A percentile compares a stretch with the other conserved stretches of the same genome.
phyloP scores from a whole-genome alignment of 2,329 filamentous ascomycete species.

The Aspergillus sp. region DNA sequence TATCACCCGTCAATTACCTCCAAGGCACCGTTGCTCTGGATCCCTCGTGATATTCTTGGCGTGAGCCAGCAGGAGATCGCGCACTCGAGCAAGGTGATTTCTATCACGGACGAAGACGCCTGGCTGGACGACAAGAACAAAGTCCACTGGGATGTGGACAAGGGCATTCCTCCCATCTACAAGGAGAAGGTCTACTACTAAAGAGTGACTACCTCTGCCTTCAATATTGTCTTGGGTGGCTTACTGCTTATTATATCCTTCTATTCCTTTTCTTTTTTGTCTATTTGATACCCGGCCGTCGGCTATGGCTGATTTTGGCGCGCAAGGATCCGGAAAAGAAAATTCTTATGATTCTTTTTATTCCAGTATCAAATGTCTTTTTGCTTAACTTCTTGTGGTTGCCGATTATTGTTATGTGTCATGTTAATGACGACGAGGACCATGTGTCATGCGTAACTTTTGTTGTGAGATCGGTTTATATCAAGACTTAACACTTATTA shows the following conservation, averaged over 20 bases:
- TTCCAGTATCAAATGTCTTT: too few species aligned
- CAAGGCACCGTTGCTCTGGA: conserved; percentile 66
- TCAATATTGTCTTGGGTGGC: neutral
- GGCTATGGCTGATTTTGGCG: too few species aligned
- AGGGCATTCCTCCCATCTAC: conserved; percentile 52
- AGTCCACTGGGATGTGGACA: conserved; percentile 50
- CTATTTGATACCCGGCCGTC: too few species aligned
- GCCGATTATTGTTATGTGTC: too few species aligned
- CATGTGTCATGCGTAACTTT: too few species aligned
- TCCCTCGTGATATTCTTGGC: conserved; percentile 65
- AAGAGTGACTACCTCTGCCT: neutral
- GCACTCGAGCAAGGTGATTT: conserved; percentile 62
- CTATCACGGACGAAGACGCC: conserved; percentile 73
- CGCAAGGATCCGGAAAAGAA: too few species aligned
- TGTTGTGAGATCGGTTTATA: too few species aligned
- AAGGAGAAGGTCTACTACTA: conserved; percentile 49
- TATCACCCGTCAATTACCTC: conserved; percentile 61
- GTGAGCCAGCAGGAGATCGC: conserved; percentile 69
- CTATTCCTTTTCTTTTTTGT: too few species aligned
- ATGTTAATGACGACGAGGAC: too few species aligned
- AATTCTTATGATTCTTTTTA: too few species aligned
- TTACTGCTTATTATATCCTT: neutral
- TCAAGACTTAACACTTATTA: too few species aligned
- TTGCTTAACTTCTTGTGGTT: too few species aligned
- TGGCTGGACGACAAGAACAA: conserved; percentile 62